Evolutionary conservation across 1,284 basidiomycete genomes (phyloP).

Genomic region (Pyrrhoderma noxium): DNA sequence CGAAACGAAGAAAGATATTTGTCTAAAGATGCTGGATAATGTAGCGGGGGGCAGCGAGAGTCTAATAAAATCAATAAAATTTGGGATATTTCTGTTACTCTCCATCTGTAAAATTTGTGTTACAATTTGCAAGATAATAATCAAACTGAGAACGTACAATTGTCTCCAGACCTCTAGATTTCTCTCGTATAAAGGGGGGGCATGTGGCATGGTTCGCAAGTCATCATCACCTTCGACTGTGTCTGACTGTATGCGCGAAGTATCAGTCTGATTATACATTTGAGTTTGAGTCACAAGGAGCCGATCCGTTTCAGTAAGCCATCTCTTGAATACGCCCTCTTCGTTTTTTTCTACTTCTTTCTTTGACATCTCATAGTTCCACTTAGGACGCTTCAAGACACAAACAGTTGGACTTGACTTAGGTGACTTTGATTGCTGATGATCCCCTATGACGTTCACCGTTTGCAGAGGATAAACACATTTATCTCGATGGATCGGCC

Average conservation of each 20-base stretch:
- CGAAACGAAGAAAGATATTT: slow-evolving; percentile 35
- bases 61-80: slow-evolving; percentile 83
- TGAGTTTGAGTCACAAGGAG: slow-evolving; percentile 15
- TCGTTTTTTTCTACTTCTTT: slow-evolving; percentile 84
- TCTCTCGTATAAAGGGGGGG: slow-evolving; percentile 77
- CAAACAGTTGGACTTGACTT: background rate
- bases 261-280: background rate
- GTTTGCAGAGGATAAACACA: slow-evolving; percentile 34
- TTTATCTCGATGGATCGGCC: slow-evolving; percentile 48
- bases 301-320: slow-evolving; percentile 59
- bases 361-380: slow-evolving; percentile 78
- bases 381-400: slow-evolving; percentile 58
- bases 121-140: slow-evolving; percentile 11
- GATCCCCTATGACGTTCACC: slow-evolving; percentile 16
- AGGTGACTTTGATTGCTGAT: background rate
- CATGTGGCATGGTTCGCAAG: slow-evolving; percentile 41
- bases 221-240: slow-evolving; percentile 22
- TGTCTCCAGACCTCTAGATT: slow-evolving; percentile 92
- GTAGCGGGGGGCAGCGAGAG: slow-evolving; percentile 70
- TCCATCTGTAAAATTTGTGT: slow-evolving; percentile 51
- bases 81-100: slow-evolving; percentile 79
- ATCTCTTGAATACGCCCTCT: slow-evolving; percentile 69
- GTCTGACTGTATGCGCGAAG: slow-evolving; percentile 42
- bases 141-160: slow-evolving; percentile 41
- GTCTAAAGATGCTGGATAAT: slow-evolving; percentile 43